Percentiles rank a stretch among this genome's conserved stretches.
Conservation (phyloP, 441 rosid species). For the Brassica balearica region DNA sequence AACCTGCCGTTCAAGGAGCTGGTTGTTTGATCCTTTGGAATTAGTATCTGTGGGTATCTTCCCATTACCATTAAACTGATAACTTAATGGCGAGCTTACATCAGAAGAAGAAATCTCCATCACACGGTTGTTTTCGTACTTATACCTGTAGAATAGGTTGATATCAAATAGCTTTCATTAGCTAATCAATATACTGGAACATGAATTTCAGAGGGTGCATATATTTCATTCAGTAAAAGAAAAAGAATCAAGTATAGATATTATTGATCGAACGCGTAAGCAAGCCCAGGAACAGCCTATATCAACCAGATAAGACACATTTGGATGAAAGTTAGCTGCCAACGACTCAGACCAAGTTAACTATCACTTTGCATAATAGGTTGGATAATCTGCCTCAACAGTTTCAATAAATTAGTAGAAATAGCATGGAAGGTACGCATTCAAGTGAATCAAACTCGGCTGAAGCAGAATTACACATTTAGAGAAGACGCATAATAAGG, state of each 20-base stretch:
- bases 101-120: slow-evolving; percentile 78
- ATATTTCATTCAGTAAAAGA: slow-evolving; percentile 30
- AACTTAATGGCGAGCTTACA: slow-evolving; percentile 65
- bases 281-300: neutral
- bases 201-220: too few species aligned
- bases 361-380: neutral
- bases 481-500: neutral
- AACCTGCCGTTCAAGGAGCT: slow-evolving; percentile 89
- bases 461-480: neutral
- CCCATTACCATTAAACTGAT: slow-evolving; percentile 78
- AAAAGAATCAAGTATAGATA: too few species aligned
- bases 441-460: too few species aligned
- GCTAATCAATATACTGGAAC: too few species aligned
- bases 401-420: neutral
- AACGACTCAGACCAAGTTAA: neutral
- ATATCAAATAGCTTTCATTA: too few species aligned
- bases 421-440: too few species aligned
- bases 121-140: slow-evolving; percentile 79
- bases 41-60: slow-evolving; percentile 63
- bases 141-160: too few species aligned
- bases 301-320: too few species aligned
- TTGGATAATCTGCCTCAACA: neutral
- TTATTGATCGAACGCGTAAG: neutral
- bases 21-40: slow-evolving; percentile 80
- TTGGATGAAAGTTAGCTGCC: neutral